Evolutionary conservation across 2,329 filamentous ascomycete species (phyloP), one percentile per base, ranked within the genome.

Genomic region (Ophiostoma pallidulum): DNA sequence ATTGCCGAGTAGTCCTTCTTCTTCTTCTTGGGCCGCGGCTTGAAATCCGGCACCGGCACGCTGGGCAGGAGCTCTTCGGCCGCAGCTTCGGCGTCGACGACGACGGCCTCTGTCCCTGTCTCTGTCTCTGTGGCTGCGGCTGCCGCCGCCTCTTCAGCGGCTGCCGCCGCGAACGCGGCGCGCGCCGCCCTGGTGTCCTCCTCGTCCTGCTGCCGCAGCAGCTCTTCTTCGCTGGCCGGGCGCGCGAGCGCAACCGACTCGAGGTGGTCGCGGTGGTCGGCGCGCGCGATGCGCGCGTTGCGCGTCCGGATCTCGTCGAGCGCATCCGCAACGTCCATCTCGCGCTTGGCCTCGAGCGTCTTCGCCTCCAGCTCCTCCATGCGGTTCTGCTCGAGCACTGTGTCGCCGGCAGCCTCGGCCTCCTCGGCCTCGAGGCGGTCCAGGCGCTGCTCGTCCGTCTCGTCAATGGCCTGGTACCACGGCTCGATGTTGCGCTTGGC

Each of bases 281-380:
- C 84, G 54, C 85, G 75, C 64, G 94, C 87, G 42, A 92, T 80
- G 53, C 89, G 74, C 8, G 92, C 92, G 67, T 98, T 98, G 54
- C 91, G 72, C 45, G 86, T 91, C 48, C 91, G 75, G 49, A 98
- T 96, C 67, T 96, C 90, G 64, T 98, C 92, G 47, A 98, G 69
- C 8, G 90, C 91, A 69, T 98, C 92, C 2, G 92, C 92, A 38
- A 96, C 87, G 16, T 86, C 87, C 90, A 98, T 98, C 66, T 98
- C 92, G 35, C 84, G 76, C 70, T 92, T 90, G 1, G 90, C 90
- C 63, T 98, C 92, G 19, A 85, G 70, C 47, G 91, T 95, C 70
- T 97, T 97, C 53, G 85, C 83, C 68, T 98, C 92, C 40, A 98
- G 68, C 62, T 96, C 90, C 49, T 85, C 85, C 94, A 98, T 98